Conservation (phyloP, 768 basidiomycete species). For the Erythrobasidium yunnanense region DNA sequence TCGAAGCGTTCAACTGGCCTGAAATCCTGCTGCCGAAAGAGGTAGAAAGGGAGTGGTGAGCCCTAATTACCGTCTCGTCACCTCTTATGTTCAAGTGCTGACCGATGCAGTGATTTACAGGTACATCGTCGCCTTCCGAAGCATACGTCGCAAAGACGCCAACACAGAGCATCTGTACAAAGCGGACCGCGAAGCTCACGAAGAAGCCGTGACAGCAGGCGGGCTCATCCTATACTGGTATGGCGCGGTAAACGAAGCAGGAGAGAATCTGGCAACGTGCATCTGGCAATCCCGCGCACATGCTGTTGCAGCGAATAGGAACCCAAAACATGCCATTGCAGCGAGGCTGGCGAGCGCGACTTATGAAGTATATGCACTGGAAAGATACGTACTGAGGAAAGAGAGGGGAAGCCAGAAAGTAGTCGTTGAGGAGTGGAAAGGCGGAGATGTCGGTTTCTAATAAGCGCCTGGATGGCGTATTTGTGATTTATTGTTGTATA, state of each 20-base stretch:
- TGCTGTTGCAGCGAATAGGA: slow-evolving; percentile 65
- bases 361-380: slow-evolving; percentile 68
- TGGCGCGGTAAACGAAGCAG: slow-evolving; percentile 13
- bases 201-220: slow-evolving; percentile 63
- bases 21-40: slow-evolving; percentile 57
- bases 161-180: slow-evolving; percentile 53
- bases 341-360: slow-evolving; percentile 57
- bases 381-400: slow-evolving; percentile 66
- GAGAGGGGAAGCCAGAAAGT: slow-evolving; percentile 51
- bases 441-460: slow-evolving; percentile 16
- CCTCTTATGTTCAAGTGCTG: background rate
- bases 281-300: slow-evolving; percentile 85
- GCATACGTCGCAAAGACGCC: slow-evolving; percentile 53
- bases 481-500: no score
- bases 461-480: no score
- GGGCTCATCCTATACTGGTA: slow-evolving; percentile 76
- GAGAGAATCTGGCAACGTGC: slow-evolving; percentile 69
- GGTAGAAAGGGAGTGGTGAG: slow-evolving; percentile 65
- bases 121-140: slow-evolving; percentile 83
- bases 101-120: slow-evolving; percentile 4
- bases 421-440: slow-evolving; percentile 42
- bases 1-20: slow-evolving; percentile 77
- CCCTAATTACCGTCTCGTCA: background rate
- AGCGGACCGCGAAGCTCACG: slow-evolving; percentile 76
- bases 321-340: slow-evolving; percentile 69